phyloP scores from a whole-genome alignment of 352 stramenopile genomes.

The Phytophthora cryptogea region DNA sequence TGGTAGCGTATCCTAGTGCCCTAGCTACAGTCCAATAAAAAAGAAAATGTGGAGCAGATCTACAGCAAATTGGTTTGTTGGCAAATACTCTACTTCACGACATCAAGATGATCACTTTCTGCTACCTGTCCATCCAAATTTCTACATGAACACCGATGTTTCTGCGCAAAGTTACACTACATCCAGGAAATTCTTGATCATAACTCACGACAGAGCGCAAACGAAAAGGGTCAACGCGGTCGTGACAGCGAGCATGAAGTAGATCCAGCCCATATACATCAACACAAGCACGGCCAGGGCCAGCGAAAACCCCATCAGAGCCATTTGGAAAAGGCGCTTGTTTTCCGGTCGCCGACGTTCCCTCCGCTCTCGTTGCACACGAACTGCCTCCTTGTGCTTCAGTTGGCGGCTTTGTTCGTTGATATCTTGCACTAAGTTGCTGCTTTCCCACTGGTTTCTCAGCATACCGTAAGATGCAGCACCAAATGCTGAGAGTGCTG shows the following conservation, averaged over 20 bases:
- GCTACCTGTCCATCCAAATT: background rate
- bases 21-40: background rate
- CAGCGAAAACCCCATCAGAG: background rate
- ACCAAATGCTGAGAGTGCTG: slow-evolving; percentile 8
- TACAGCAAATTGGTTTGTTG: background rate
- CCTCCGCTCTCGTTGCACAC: background rate
- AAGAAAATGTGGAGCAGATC: too few species aligned
- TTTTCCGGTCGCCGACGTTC: slow-evolving; percentile 3
- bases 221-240: background rate
- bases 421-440: slow-evolving; percentile 1
- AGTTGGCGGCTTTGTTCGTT: background rate
- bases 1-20: too few species aligned
- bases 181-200: background rate
- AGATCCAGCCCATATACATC: slow-evolving; percentile 11
- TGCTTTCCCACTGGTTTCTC: slow-evolving; percentile 10
- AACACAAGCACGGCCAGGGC: background rate
- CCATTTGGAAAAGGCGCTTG: background rate
- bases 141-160: background rate
- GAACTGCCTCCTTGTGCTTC: background rate
- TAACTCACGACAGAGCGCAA: background rate
- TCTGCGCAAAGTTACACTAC: too few species aligned
- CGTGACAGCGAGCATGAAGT: background rate
- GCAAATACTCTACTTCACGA: background rate
- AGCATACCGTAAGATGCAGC: slow-evolving; percentile 12
- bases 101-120: background rate